Evolutionary conservation across 495 filamentous ascomycete genomes (phyloP).

Genomic region (Neurospora sublineolata): DNA sequence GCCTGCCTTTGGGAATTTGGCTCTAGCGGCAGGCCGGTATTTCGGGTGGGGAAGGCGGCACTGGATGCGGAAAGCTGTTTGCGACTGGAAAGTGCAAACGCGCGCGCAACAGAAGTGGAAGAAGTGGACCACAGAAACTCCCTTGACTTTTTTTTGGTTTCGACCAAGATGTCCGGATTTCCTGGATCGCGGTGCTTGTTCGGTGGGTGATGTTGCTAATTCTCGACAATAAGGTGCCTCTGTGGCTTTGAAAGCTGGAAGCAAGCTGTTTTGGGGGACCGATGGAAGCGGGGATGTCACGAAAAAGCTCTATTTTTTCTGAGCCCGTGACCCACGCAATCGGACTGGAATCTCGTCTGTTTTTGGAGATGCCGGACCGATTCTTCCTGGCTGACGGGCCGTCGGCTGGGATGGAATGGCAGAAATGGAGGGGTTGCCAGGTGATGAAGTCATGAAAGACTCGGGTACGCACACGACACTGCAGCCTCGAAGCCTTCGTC

Average conservation of each 20-base stretch:
- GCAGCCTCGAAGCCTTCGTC: neutral
- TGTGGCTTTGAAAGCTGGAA: neutral
- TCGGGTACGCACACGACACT: neutral
- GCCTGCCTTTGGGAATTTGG: neutral
- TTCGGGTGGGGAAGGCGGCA: neutral
- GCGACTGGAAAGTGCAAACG: neutral
- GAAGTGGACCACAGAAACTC: neutral
- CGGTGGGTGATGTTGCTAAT: neutral
- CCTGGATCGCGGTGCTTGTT: neutral
- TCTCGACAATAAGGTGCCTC: neutral
- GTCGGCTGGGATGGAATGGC: neutral
- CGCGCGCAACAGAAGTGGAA: neutral
- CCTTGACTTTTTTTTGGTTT: neutral
- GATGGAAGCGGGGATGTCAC: neutral
- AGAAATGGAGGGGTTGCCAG: neutral
- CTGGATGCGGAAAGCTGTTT: neutral
- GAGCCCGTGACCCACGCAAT: neutral
- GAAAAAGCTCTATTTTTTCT: neutral
- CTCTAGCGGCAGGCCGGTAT: neutral
- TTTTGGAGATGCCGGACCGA: neutral
- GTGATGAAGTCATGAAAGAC: neutral
- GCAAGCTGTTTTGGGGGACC: neutral
- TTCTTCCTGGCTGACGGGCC: neutral
- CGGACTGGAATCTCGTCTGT: neutral
- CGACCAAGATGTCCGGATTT: neutral